These are phyloP conservation scores for Ustilago curta DNA, from an alignment of 1,284 basidiomycete species.

Conservation along the genomic window DNA sequence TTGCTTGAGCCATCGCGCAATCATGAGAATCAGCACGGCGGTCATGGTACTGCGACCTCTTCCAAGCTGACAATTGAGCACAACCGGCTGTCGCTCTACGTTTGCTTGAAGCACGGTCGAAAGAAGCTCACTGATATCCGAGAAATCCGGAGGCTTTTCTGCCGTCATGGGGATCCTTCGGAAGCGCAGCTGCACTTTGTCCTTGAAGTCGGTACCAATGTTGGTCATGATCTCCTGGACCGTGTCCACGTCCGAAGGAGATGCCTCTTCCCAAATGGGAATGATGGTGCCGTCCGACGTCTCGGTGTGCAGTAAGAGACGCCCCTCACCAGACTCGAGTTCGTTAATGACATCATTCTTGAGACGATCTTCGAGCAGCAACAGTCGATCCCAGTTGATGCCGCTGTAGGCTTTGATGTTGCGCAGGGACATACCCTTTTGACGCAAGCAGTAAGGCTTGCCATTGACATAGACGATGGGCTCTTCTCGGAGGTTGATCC, in stretches of 20 bases:
- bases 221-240: constrained; percentile 88
- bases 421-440: constrained; percentile 64
- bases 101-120: constrained; percentile 83
- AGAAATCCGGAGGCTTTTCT: constrained; percentile 71
- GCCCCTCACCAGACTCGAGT: constrained; percentile 83
- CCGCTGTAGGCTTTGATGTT: constrained; percentile 67
- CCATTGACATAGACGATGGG: constrained; percentile 95
- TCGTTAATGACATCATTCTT: constrained; percentile 89
- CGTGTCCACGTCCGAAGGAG: constrained; percentile 81
- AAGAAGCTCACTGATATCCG: constrained; percentile 74
- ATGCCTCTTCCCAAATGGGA: constrained; percentile 94
- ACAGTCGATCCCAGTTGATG: constrained; percentile 63
- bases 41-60: constrained; percentile 91
- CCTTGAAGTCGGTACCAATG: constrained; percentile 49
- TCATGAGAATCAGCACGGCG: constrained; percentile 86
- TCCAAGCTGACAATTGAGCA: constrained; percentile 96
- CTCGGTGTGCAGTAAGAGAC: constrained; percentile 90
- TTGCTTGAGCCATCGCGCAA: constrained; percentile 81
- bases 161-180: constrained; percentile 89
- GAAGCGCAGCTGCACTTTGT: constrained; percentile 78
- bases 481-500: constrained; percentile 90
- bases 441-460: constrained; percentile 72
- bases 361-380: constrained; percentile 81
- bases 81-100: constrained; percentile 79
- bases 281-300: constrained; percentile 87